Evolutionary conservation across 768 basidiomycete genomes (phyloP).

Genomic region (Artomyces pyxidatus): DNA sequence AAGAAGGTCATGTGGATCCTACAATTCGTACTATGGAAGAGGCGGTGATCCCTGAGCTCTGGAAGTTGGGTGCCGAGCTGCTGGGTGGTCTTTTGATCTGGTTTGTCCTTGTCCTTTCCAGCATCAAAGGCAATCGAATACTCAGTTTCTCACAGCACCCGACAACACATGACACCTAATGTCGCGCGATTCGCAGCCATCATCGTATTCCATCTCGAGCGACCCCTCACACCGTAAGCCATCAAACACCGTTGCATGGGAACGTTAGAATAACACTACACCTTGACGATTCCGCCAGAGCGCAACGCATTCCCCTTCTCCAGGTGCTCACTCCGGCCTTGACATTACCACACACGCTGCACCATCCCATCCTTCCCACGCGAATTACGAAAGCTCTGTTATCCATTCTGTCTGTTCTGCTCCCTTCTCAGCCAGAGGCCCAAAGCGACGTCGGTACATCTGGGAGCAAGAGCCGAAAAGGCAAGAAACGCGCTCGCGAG

Average conservation of each 20-base stretch:
- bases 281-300: conserved; percentile 8
- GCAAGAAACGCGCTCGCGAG: conserved; percentile 60
- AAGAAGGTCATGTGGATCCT: conserved; percentile 41
- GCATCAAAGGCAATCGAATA: not conserved
- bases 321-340: conserved; percentile 7
- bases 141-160: conserved; percentile 31
- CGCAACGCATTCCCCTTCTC: conserved; percentile 8
- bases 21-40: conserved; percentile 47
- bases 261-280: not conserved
- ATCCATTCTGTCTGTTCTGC: conserved; percentile 8
- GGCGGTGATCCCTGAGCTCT: conserved; percentile 40
- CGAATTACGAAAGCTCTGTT: conserved; percentile 13
- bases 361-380: conserved; percentile 8
- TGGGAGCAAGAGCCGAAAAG: conserved; percentile 36
- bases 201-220: conserved; percentile 57
- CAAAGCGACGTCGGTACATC: conserved; percentile 19
- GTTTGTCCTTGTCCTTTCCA: conserved; percentile 27
- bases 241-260: conserved; percentile 1
- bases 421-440: conserved; percentile 23
- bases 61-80: conserved; percentile 45
- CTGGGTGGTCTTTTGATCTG: conserved; percentile 39
- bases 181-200: conserved; percentile 41
- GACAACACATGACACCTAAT: conserved; percentile 48
- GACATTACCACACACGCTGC: conserved; percentile 5
- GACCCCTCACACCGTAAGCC: conserved; percentile 38